Evolutionary conservation across 2,329 filamentous ascomycete species (phyloP), one percentile per base, ranked within the genome.

Genomic region (Phoma sp.): DNA sequence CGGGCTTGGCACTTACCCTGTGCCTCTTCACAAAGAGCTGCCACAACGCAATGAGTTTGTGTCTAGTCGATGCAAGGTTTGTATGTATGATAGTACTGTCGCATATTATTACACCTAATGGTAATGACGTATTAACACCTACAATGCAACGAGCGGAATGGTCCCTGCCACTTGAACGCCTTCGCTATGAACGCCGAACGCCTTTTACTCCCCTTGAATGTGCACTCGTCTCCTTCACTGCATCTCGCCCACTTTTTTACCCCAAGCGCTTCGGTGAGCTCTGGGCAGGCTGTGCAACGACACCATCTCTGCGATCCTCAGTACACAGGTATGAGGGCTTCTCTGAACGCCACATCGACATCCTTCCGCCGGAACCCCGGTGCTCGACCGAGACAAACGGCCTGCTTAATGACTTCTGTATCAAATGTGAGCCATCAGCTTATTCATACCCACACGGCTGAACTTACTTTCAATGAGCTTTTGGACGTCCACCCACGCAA

Each of bases 391-490:
- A 80, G 67, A 56, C 78, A 81, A 20, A 78, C 70, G 15, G 61
- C 71, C 25, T 71, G 65, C 28, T 69, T 71, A 48, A 75, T 68
- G 7, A 77, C 56, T 26, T 69, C 75, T 77, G 43, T 25, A 34
- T 12, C 5, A 12, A 9, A 25, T n/a, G 61, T 74, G 58, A 78
- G 68, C 42, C 46, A 26, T 38, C 14, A 23, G 23, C 3, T 2
- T 37, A 4, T 12, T 5, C n/a, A 42, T 2, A 15, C 20, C 20
- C 7, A n/a, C 5, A 30, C 15, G 21, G 6, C n/a, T 21, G 7
- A 12, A 72, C 77, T 72, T 56, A 79, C 78, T 75, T 62, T 78
- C 74, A 42, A 80, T 65, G 18, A 81, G 65, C 53, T 74, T 77
- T 17, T 64, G 62, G 2, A 80, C 74, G 59, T 81, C 78, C 42